A percentile compares a stretch with the other conserved stretches of the same genome.
These are phyloP conservation scores for Lentinus polychrous DNA, from an alignment of 1,284 basidiomycete species.

Conservation along the genomic window DNA sequence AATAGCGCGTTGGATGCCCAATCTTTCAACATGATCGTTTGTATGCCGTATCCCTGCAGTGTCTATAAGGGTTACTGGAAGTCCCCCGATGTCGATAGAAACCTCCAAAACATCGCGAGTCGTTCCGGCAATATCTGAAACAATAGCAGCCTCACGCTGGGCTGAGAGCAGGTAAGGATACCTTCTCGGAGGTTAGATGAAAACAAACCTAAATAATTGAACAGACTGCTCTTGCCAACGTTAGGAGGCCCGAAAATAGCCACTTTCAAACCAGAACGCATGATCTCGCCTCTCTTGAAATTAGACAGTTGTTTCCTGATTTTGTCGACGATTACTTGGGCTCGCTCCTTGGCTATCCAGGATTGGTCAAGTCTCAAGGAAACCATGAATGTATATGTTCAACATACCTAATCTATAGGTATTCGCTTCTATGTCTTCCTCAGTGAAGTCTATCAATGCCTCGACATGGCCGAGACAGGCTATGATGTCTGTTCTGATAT, in stretches of 20 bases:
- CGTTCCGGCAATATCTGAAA: slow-evolving; percentile 80
- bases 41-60: slow-evolving; percentile 80
- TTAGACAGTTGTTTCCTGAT: slow-evolving; percentile 59
- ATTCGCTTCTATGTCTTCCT: slow-evolving; percentile 82
- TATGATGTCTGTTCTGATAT: slow-evolving; percentile 59
- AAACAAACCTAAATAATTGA: slow-evolving; percentile 72
- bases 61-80: slow-evolving; percentile 75
- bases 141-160: slow-evolving; percentile 82
- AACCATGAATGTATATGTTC: no score
- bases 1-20: slow-evolving; percentile 72
- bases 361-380: no score
- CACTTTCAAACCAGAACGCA: slow-evolving; percentile 74
- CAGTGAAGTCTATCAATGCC: slow-evolving; percentile 87
- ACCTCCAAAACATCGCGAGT: slow-evolving; percentile 83
- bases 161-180: slow-evolving; percentile 28
- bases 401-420: slow-evolving; percentile 15
- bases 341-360: not conserved
- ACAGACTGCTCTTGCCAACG: slow-evolving; percentile 80
- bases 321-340: slow-evolving; percentile 30
- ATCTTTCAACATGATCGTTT: slow-evolving; percentile 70
- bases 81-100: slow-evolving; percentile 79
- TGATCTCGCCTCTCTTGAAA: slow-evolving; percentile 71
- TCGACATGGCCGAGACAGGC: slow-evolving; percentile 72
- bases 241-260: slow-evolving; percentile 89
- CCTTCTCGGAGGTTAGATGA: not conserved